Evolutionary conservation across 345 rosid genomes (phyloP).

Genomic region (Murraya koenigii): DNA sequence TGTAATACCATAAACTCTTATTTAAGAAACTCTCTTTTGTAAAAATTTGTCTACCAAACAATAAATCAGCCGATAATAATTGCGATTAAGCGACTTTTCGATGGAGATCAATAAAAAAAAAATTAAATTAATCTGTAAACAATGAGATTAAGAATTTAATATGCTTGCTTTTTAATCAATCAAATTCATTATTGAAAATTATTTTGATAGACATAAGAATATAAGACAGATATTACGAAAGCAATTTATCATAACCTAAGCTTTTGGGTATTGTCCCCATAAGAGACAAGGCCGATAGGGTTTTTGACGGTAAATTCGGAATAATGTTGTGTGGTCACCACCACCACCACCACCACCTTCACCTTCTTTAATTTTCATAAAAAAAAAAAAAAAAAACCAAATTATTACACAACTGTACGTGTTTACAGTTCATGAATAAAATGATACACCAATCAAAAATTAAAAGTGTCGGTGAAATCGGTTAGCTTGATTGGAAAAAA

Average conservation of each 20-base stretch:
- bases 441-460: not conserved
- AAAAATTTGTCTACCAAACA: no score
- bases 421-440: not conserved
- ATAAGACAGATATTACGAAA: not conserved
- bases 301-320: not conserved
- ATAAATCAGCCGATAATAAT: no score
- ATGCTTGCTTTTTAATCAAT: not conserved
- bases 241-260: not conserved
- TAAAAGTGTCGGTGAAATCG: slow-evolving; percentile 8
- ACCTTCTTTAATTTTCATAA: not conserved
- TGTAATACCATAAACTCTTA: no score
- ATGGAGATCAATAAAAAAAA: not conserved
- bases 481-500: not conserved
- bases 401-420: not conserved
- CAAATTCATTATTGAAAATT: not conserved
- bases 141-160: not conserved
- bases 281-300: not conserved
- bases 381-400: no score
- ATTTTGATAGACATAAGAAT: not conserved
- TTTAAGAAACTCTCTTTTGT: no score
- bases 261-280: not conserved
- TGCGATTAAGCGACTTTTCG: not conserved
- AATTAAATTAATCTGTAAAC: not conserved
- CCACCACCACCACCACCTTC: not conserved
- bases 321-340: not conserved